A percentile compares a stretch with the other conserved stretches of the same genome.
Conservation (phyloP, 2,329 filamentous ascomycete species). For the Gremmenia infestans region DNA sequence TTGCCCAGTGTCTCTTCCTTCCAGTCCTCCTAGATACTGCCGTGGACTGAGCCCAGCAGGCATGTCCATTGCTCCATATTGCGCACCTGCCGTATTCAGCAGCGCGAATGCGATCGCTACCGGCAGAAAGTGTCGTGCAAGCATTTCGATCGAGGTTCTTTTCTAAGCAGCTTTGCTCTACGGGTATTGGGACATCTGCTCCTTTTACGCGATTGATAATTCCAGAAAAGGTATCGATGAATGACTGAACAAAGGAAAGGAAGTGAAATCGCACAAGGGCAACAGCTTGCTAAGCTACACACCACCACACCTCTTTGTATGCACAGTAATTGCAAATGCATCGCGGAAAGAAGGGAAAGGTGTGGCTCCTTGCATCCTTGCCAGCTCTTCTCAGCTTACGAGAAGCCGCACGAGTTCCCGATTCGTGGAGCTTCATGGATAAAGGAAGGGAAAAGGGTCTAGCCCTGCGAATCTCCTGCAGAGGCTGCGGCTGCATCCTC, state of each 20-base stretch:
- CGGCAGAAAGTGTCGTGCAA: conserved; percentile 4
- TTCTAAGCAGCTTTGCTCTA: neutral
- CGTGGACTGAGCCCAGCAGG: conserved; percentile 20
- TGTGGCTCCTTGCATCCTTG: neutral
- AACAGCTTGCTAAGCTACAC: neutral
- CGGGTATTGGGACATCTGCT: neutral
- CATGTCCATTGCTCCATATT: conserved; percentile 21
- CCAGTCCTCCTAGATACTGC: conserved; percentile 20
- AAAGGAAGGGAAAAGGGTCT: neutral
- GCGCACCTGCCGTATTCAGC: conserved; percentile 8
- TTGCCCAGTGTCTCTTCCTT: conserved; percentile 8
- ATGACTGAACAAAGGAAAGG: neutral
- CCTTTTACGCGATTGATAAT: neutral
- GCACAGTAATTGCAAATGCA: neutral
- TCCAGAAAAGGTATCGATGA: neutral
- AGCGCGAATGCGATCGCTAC: conserved; percentile 4
- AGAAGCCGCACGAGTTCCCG: neutral
- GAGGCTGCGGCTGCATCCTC: neutral
- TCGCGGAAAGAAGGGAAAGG: neutral
- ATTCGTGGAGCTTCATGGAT: neutral
- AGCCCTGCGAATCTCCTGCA: neutral
- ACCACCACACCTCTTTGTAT: neutral
- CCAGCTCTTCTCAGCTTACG: conserved; percentile 1
- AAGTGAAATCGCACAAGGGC: neutral
- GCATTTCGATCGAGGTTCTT: conserved; percentile 5